These are phyloP conservation scores for Elongisporangium undulatum DNA, from an alignment of 352 stramenopile genomes.

Conservation along the genomic window DNA sequence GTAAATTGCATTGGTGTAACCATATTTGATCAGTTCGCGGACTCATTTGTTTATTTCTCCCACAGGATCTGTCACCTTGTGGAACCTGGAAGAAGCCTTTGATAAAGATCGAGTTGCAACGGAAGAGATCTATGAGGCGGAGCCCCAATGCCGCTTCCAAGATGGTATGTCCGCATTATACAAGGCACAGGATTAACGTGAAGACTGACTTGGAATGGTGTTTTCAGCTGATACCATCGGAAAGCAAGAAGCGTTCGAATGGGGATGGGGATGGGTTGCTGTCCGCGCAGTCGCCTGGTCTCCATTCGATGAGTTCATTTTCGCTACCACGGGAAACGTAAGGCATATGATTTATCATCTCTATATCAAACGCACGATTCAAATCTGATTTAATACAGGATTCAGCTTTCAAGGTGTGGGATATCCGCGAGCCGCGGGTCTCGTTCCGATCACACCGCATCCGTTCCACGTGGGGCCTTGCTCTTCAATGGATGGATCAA, in stretches of 20 bases:
- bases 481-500: conserved; percentile 75
- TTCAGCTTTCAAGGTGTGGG: conserved; percentile 81
- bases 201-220: conserved; percentile 7
- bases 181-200: neutral
- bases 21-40: neutral
- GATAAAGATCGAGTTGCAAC: neutral
- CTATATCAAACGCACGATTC: neutral
- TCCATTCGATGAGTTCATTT: conserved; percentile 80
- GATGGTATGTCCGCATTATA: conserved; percentile 42
- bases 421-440: conserved; percentile 73
- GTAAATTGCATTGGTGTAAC: conserved; percentile 18
- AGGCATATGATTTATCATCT: neutral
- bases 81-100: conserved; percentile 57
- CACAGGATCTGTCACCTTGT: conserved; percentile 69
- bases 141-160: conserved; percentile 76
- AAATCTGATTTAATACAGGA: conserved; percentile 32
- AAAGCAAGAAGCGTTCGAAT: conserved; percentile 82
- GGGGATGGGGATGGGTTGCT: conserved; percentile 79
- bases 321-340: conserved; percentile 84
- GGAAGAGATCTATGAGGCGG: conserved; percentile 9
- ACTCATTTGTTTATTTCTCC: conserved; percentile 1
- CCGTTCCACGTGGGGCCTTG: conserved; percentile 72
- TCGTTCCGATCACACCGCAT: conserved; percentile 79
- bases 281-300: conserved; percentile 77
- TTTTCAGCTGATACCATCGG: conserved; percentile 67